Evolutionary conservation across 768 basidiomycete genomes (phyloP).

Genomic region (Suillus alpinus): DNA sequence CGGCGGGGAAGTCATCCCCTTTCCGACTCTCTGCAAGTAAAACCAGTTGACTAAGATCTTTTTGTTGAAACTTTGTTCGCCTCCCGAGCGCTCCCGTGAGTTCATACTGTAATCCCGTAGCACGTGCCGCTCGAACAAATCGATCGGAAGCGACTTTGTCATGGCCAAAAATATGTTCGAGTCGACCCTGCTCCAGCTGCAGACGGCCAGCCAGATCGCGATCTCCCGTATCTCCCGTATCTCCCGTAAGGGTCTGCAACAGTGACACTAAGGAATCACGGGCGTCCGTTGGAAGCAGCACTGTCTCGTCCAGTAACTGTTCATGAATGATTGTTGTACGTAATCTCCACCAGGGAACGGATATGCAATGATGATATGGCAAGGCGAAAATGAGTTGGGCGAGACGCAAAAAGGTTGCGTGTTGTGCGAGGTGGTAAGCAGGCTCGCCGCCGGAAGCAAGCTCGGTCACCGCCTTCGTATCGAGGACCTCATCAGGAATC

Average conservation of each 20-base stretch:
- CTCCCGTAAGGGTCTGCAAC: conserved; percentile 35
- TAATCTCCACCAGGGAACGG: conserved; percentile 81
- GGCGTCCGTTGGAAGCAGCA: conserved; percentile 47
- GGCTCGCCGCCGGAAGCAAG: conserved; percentile 90
- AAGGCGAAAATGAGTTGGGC: conserved; percentile 66
- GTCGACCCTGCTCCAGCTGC: conserved; percentile 71
- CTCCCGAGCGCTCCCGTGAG: conserved; percentile 91
- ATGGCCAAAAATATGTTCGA: conserved; percentile 72
- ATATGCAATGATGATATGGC: conserved; percentile 47
- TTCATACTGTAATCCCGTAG: conserved; percentile 82
- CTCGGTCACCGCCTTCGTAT: conserved; percentile 66
- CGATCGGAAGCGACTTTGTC: conserved; percentile 75
- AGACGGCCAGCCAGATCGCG: conserved; percentile 68
- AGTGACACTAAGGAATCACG: conserved; percentile 43
- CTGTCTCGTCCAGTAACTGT: conserved; percentile 77
- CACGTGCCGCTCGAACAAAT: conserved; percentile 75
- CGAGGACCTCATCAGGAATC: conserved; percentile 49
- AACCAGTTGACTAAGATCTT: conserved; percentile 84
- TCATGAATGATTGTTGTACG: conserved; percentile 71
- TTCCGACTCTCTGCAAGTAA: conserved; percentile 85
- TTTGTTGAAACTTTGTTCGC: conserved; percentile 90
- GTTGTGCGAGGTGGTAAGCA: conserved; percentile 84
- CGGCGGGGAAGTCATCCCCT: conserved; percentile 24
- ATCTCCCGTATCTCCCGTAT: conserved; percentile 48
- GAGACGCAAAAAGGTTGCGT: conserved; percentile 68